phyloP scores from a whole-genome alignment of 2,329 filamentous ascomycete species.

The Stachybotrys echinatus region DNA sequence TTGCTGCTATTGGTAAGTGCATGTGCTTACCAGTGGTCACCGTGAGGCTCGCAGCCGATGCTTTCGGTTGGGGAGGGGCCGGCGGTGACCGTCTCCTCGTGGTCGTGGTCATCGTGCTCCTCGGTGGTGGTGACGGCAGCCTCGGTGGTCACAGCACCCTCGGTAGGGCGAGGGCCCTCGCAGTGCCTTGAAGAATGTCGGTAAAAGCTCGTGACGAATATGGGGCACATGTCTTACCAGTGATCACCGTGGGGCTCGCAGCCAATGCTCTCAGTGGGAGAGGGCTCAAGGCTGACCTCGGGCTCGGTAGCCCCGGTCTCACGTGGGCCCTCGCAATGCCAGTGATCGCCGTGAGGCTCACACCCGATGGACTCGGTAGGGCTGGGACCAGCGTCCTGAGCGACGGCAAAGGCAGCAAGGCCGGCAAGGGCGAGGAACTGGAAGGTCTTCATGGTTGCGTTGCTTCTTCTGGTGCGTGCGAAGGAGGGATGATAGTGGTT shows the following conservation, averaged over 20 bases:
- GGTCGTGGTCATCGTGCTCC: not conserved
- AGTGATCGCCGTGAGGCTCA: not conserved
- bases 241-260: not conserved
- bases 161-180: not conserved
- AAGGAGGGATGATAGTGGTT: not conserved
- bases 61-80: not conserved
- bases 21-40: not conserved
- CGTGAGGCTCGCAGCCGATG: not conserved
- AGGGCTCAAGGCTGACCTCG: not conserved
- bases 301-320: not conserved
- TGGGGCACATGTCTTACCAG: not conserved
- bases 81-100: not conserved
- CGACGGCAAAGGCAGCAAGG: not conserved
- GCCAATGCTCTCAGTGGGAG: not conserved
- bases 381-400: constrained; percentile 1
- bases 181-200: not conserved
- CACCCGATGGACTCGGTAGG: constrained; percentile 1
- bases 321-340: not conserved
- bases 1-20: not conserved
- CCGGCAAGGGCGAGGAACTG: not conserved
- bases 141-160: not conserved
- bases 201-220: not conserved
- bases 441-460: constrained; percentile 1
- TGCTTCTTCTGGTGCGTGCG: no score
- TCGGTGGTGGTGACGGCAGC: not conserved